A percentile compares a stretch with the other conserved stretches of the same genome.
phyloP scores from a whole-genome alignment of 352 stramenopile species.

The Plasmopara halstedii region DNA sequence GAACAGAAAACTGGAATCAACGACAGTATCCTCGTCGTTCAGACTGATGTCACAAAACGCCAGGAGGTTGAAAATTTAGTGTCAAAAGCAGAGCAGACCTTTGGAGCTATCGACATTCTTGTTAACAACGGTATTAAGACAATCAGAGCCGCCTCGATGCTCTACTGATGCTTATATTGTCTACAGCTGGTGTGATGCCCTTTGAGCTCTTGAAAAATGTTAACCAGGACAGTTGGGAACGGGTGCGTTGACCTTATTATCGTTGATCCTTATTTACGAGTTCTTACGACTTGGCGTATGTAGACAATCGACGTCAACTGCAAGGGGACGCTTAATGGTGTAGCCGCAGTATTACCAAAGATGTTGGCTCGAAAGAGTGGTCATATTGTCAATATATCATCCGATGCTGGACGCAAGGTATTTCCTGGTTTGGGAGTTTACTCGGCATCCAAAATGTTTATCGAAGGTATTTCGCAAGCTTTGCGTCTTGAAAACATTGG shows the following conservation, averaged over 20 bases:
- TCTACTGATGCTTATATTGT: not conserved
- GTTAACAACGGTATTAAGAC: constrained; percentile 71
- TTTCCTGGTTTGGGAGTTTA: constrained; percentile 85
- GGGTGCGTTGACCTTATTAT: constrained; percentile 5
- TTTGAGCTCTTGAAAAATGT: constrained; percentile 88
- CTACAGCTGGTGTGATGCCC: constrained; percentile 86
- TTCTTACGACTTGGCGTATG: constrained; percentile 5
- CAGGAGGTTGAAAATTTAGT: constrained; percentile 60
- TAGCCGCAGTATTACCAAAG: constrained; percentile 61
- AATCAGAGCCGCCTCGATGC: not conserved
- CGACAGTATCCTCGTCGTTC: constrained; percentile 31
- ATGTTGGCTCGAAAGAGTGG: constrained; percentile 69
- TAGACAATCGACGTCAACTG: constrained; percentile 91
- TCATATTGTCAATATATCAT: constrained; percentile 87
- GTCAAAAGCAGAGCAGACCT: constrained; percentile 38
- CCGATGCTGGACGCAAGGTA: constrained; percentile 68
- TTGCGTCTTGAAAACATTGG: constrained; percentile 81
- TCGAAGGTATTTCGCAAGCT: constrained; percentile 84
- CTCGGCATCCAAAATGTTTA: constrained; percentile 88
- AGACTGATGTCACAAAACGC: constrained; percentile 66
- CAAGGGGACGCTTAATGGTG: constrained; percentile 87
- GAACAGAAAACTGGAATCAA: constrained; percentile 15
- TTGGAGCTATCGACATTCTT: constrained; percentile 81
- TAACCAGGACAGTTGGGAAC: constrained; percentile 89
- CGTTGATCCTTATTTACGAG: not conserved